Base-by-base conservation (phyloP, 2,329 filamentous ascomycete species). In the Xylariaceae sp. region DNA sequence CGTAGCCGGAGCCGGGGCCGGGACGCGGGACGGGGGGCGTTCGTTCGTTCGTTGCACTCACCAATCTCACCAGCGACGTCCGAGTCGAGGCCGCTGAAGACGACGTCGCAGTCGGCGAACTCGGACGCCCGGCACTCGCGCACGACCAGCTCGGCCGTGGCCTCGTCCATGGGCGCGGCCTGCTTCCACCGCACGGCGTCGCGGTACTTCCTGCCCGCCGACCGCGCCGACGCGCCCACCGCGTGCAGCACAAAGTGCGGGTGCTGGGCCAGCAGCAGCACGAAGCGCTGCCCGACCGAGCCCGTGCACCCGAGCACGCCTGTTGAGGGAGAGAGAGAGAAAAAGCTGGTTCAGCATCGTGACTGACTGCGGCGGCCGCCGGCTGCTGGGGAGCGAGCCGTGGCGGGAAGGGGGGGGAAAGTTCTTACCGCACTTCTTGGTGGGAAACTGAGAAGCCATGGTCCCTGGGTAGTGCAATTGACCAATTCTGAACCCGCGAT, bases 111-210 rank as follows among this genome's bases (percentile, higher is more conserved):
- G 57, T 94, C 89, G 40, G 70, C 63, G 58, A 95, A 96, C 50
- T 90, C 76, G 47, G 78, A 75, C 1, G 92, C 77, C 52, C 68
- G 81, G 68, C 92, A 96, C 56, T 86, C 80, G 56, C 86, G 82
- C 36, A 96, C 84, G 5, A 94, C 73, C 50, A 96, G 70, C 44
- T 89, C 80, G 46, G 77, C 86, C 38, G 94, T 70, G 43, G 79
- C 69, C 21, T 23, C 12, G 27, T 81, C 81, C 74, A 95, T 93
- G 35, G 87, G 83, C 36, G 76, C 67, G 8, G 84, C 75, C 66
- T 96, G 90, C 71, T 95, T 95, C 92, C 92, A 96, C 51, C 77
- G 77, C 43, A 93, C 89, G 24, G 89, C 90, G 73, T 94, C 87
- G 61, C 81, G 83, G 70, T 96, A 96, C 57, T 82, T 83, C 71